phyloP scores from a whole-genome alignment of 495 filamentous ascomycete genomes.

The Delitschia confertaspora region DNA sequence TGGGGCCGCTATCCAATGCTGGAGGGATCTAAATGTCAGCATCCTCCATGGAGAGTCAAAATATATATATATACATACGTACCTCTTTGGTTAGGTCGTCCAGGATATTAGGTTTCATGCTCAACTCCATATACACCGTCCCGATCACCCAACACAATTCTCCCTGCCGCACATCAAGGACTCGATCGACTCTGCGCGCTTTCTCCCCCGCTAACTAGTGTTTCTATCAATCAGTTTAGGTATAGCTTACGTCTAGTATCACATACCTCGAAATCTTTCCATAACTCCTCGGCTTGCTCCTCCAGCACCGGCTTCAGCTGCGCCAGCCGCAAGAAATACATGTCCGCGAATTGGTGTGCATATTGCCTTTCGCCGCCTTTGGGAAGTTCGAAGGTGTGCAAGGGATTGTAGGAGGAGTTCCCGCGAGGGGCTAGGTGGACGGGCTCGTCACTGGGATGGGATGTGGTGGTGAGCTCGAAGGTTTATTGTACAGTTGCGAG shows the following conservation, averaged over 20 bases:
- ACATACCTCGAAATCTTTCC: constrained; percentile 60
- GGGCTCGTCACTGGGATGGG: constrained; percentile 11
- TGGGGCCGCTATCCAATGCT: constrained; percentile 84
- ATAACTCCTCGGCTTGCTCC: constrained; percentile 59
- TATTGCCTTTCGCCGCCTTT: constrained; percentile 66
- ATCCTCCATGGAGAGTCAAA: neutral
- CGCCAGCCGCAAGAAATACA: constrained; percentile 89
- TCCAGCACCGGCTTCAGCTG: constrained; percentile 81
- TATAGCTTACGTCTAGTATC: constrained; percentile 11
- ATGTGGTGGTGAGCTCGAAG: neutral
- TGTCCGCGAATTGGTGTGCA: constrained; percentile 90
- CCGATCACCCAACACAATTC: constrained; percentile 92
- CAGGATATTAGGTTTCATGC: constrained; percentile 90
- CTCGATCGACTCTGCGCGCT: constrained; percentile 67
- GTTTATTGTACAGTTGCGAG: neutral
- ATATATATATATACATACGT: constrained; percentile 5
- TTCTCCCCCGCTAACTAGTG: constrained; percentile 63
- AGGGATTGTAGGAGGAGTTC: constrained; percentile 64
- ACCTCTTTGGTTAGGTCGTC: constrained; percentile 92
- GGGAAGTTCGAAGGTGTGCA: constrained; percentile 62
- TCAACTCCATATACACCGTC: constrained; percentile 96
- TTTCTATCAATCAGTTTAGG: neutral
- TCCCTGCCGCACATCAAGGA: constrained; percentile 91
- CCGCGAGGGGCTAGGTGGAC: constrained; percentile 32
- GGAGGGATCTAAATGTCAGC: neutral